Conservation (phyloP, 2,329 filamentous ascomycete genomes). For the Davidsoniella australis region DNA sequence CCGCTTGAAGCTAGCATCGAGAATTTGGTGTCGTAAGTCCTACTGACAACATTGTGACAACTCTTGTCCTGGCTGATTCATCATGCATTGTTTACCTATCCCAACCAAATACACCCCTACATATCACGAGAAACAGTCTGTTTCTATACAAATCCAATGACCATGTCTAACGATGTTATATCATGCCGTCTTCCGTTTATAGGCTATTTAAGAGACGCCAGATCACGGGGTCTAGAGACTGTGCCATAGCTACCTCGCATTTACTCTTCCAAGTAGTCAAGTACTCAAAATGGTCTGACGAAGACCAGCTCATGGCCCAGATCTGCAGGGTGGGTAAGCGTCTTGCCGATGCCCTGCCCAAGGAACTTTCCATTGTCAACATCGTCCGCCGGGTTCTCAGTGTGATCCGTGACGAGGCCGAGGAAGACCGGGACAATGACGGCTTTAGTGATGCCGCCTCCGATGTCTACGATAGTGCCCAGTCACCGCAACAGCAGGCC, state of each 20-base stretch:
- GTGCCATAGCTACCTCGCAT: conserved; percentile 79
- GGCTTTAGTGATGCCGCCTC: conserved; percentile 35
- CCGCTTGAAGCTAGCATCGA: conserved; percentile 71
- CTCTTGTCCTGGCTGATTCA: background rate
- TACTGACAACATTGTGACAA: background rate
- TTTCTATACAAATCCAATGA: no score
- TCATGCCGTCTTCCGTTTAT: conserved; percentile 2
- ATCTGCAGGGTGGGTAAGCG: conserved; percentile 64
- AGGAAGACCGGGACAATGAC: conserved; percentile 54
- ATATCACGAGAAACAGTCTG: background rate
- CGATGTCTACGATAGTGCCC: conserved; percentile 25
- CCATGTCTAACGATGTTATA: background rate
- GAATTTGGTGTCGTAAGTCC: conserved; percentile 58
- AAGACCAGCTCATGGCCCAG: conserved; percentile 60
- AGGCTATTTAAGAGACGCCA: conserved; percentile 83
- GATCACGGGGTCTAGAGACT: conserved; percentile 72
- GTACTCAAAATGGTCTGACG: conserved; percentile 60
- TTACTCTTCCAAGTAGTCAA: conserved; percentile 77
- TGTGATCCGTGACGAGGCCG: conserved; percentile 78
- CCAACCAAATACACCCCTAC: background rate
- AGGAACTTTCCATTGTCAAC: conserved; percentile 85
- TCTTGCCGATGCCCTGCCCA: conserved; percentile 67
- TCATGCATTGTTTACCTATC: background rate
- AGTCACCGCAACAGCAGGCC: conserved; percentile 16
- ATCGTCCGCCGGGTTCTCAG: conserved; percentile 81